A percentile compares a stretch with the other conserved stretches of the same genome.
Conservation (phyloP, 805 yeast species). For the Candida coquimbonensis region DNA sequence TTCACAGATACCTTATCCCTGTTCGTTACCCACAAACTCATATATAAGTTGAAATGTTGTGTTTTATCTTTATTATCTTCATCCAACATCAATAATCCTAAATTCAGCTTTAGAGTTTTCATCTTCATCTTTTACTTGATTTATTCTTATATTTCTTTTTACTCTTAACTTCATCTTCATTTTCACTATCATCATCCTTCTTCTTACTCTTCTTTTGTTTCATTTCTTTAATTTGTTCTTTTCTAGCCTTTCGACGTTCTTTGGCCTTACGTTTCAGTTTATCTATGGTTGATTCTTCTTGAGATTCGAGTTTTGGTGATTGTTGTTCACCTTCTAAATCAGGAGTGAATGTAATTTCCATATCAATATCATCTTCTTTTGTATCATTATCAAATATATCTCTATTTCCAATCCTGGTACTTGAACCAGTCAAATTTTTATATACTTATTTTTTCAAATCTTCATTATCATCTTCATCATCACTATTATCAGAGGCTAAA, state of each 20-base stretch:
- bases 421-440: conserved; percentile 45
- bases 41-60: conserved; percentile 73
- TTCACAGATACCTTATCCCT: too few species aligned
- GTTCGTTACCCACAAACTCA: too few species aligned
- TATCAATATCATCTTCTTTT: conserved; percentile 66
- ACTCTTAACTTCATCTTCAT: conserved; percentile 15
- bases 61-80: conserved; percentile 23
- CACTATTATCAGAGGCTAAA: conserved; percentile 71
- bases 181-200: conserved; percentile 33
- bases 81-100: conserved; percentile 62
- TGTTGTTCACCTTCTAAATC: conserved; percentile 44
- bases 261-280: conserved; percentile 81
- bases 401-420: conserved; percentile 28
- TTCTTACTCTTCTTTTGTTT: conserved; percentile 45
- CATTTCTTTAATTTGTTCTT: conserved; percentile 65
- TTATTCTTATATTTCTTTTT: not conserved
- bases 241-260: conserved; percentile 83
- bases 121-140: conserved; percentile 17
- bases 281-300: conserved; percentile 65
- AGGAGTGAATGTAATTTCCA: conserved; percentile 95
- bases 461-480: conserved; percentile 34
- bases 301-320: conserved; percentile 27
- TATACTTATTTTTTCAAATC: conserved; percentile 52
- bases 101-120: conserved; percentile 53
- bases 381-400: conserved; percentile 32